phyloP scores from a whole-genome alignment of 2,329 filamentous ascomycete genomes.

The Cladophialophora carrionii region DNA sequence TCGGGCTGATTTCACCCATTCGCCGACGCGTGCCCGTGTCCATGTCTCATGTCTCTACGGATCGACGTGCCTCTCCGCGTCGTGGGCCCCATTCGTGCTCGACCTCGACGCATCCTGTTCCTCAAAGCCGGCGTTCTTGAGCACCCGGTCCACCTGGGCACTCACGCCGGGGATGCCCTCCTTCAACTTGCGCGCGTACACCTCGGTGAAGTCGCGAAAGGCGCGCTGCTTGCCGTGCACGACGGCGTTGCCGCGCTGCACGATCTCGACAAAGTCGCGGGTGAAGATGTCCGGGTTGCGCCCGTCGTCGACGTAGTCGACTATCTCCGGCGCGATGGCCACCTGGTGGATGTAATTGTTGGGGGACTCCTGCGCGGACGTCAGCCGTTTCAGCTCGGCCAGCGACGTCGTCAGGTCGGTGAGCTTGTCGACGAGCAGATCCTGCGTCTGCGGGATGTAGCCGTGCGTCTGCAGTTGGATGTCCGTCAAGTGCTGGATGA shows the following conservation, averaged over 20 bases:
- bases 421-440: conserved; percentile 63
- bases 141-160: conserved; percentile 57
- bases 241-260: conserved; percentile 65
- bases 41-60: not conserved
- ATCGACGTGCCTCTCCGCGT: not conserved
- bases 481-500: conserved; percentile 66
- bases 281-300: conserved; percentile 70
- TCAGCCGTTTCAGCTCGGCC: conserved; percentile 53
- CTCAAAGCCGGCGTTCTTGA: conserved; percentile 44
- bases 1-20: not conserved
- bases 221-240: conserved; percentile 64
- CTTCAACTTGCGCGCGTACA: conserved; percentile 62
- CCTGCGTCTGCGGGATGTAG: conserved; percentile 60
- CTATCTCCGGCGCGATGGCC: conserved; percentile 63
- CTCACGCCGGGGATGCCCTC: conserved; percentile 61
- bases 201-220: conserved; percentile 61
- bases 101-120: not conserved
- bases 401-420: conserved; percentile 56
- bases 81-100: conserved; percentile 1
- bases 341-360: conserved; percentile 45
- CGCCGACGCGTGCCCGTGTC: not conserved
- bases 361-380: conserved; percentile 32
- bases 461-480: conserved; percentile 62
- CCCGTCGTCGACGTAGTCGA: conserved; percentile 64
- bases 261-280: conserved; percentile 66